Base-by-base conservation (phyloP, 768 basidiomycete genomes). In the Russula virescens region DNA sequence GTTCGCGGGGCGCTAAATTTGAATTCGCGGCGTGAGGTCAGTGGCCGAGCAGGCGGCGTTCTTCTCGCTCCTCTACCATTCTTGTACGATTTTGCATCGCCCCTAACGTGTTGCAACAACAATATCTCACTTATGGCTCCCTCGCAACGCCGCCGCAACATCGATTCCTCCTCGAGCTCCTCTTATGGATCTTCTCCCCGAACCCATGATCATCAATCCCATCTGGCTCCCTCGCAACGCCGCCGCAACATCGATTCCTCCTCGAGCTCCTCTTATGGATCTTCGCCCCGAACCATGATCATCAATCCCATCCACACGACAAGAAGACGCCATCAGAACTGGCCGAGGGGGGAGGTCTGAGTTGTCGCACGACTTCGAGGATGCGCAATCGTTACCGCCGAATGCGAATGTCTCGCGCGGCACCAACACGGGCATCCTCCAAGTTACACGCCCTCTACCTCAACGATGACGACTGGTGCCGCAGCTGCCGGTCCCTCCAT, bases 401-500 rank as follows among this genome's bases (percentile, higher is more conserved):
- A 38, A 31, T 31, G 8, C 31, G 31, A n/a, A n/a, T n/a, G n/a
- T n/a, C 8, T 4, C 31, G 8, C 3, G 31, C 5, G 34, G 3
- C 18, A 38, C 5, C 51, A 58, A 23, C 61, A 40, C 49, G 65
- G 55, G 10, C 60, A 48, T 23, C 63, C 63, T 53, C 63, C 63
- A 7, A 43, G 58, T 40, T 67, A 67, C 61, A 55, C 50, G 46
- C 55, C 63, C 28, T 55, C 62, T 10, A 2, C 63, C 23, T 34
- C 60, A 14, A 50, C 54, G 5, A 35, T 35, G 38, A 38, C 38
- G 38, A 14, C 38, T 2, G 42, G 16, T 4, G 16, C 16, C 13
- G 42, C 16, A 58, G 55, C 60, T 54, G 31, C 60, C 61, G 7
- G 74, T 79, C 0, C 84, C 86, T 0, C 80, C 85, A 2, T 88